phyloP scores from a whole-genome alignment of 257 asterid species.

The Rehmannia glutinosa region DNA sequence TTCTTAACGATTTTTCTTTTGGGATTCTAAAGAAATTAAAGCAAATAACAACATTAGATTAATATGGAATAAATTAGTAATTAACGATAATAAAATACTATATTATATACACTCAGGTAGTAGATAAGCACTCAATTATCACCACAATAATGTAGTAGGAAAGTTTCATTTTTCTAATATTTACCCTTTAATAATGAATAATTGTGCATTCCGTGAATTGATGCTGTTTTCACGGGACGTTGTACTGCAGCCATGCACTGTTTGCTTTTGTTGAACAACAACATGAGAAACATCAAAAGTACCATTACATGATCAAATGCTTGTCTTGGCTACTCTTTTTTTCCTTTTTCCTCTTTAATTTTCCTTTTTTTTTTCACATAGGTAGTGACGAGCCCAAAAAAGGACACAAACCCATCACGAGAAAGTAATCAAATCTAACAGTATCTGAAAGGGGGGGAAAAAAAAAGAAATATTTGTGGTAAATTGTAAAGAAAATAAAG shows the following conservation, averaged over 20 bases:
- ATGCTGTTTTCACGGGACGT: slow-evolving; percentile 41
- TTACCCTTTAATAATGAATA: too few relatives aligned
- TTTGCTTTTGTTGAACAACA: slow-evolving; percentile 18
- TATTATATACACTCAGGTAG: too few relatives aligned
- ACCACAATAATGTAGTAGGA: too few relatives aligned
- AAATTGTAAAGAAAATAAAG: slow-evolving; percentile 18
- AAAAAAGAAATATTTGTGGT: neutral
- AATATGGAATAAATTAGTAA: too few relatives aligned
- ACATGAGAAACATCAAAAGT: slow-evolving; percentile 11
- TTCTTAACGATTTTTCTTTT: too few relatives aligned
- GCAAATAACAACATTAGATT: too few relatives aligned
- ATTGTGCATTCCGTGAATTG: slow-evolving; percentile 27
- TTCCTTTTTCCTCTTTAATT: neutral
- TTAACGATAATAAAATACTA: too few relatives aligned
- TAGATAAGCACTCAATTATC: too few relatives aligned
- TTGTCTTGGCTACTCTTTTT: neutral
- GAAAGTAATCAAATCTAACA: slow-evolving; percentile 30
- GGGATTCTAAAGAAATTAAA: too few relatives aligned
- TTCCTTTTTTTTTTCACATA: neutral
- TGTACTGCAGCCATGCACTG: slow-evolving; percentile 23
- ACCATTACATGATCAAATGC: slow-evolving; percentile 12
- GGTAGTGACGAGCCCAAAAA: too few relatives aligned
- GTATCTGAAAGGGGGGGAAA: too few relatives aligned
- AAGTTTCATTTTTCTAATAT: too few relatives aligned
- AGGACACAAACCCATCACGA: slow-evolving; percentile 38